phyloP scores from a whole-genome alignment of 169 alveolate genomes.

The Plasmodium gallinaceum region DNA sequence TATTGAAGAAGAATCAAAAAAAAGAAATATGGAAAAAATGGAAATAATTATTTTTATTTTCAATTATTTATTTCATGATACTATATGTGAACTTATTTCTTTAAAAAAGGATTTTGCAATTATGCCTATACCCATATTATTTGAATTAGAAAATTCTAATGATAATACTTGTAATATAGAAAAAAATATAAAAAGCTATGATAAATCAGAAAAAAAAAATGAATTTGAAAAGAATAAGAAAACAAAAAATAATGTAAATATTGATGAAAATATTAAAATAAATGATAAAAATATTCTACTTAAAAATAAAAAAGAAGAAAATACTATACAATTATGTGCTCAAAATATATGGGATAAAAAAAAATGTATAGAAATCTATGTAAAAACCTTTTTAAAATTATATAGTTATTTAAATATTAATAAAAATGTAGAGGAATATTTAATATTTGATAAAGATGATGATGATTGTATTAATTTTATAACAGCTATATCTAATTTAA shows the following conservation, averaged over 20 bases:
- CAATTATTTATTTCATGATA: constrained; percentile 78
- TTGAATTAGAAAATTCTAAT: not conserved
- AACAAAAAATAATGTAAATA: not conserved
- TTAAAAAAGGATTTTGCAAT: constrained; percentile 63
- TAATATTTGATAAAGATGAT: constrained; percentile 95
- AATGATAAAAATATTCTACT: not conserved
- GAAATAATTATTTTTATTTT: constrained; percentile 69
- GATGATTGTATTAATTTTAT: constrained; percentile 92
- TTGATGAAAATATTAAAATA: too few relatives aligned
- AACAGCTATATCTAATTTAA: constrained; percentile 92
- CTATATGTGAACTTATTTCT: constrained; percentile 72
- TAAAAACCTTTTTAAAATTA: constrained; percentile 34
- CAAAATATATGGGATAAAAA: constrained; percentile 60
- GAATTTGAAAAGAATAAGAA: not conserved
- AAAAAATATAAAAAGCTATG: not conserved
- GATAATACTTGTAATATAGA: not conserved
- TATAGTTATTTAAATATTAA: constrained; percentile 55
- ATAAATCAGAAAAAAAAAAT: not conserved
- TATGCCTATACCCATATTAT: constrained; percentile 45
- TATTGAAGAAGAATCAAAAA: constrained; percentile 75
- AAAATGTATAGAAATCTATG: constrained; percentile 61
- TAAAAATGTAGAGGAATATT: constrained; percentile 72
- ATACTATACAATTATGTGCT: constrained; percentile 19
- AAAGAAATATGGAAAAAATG: constrained; percentile 67
- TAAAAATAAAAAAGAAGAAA: not conserved